Base-by-base conservation (phyloP, 73 alveolate genomes). In the Paramecium octaurelia region DNA sequence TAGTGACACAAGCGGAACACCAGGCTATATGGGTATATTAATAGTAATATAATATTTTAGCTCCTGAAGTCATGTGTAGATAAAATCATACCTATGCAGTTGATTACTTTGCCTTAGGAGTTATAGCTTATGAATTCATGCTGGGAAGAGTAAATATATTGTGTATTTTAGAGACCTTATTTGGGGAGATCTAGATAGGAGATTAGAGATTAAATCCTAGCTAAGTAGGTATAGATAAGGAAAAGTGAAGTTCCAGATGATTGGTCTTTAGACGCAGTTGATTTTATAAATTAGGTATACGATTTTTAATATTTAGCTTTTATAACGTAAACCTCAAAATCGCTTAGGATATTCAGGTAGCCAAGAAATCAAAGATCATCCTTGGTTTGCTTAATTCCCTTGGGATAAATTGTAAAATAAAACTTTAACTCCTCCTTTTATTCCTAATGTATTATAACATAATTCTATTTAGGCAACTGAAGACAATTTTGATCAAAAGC, bases 31-130 rank as follows among this genome's bases (percentile, higher is more conserved):
- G 97, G 98, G 97, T 58, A 54, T 54, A 6, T n/a, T 8, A 54
- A 18, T 7, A 35, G 21, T 12, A 2, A 54, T 54, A 54, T 54
- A 18, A 54, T 54, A 16, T 0, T 0, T 9, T 54, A 54, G 99
- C 99, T 9, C 99, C 99, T 57, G 99, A 98, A 93, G 99, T 98
- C 20, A 87, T 98, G 91, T 84, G 93, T 93, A 94, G 97, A 20
- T 87, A 88, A 71, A 89, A 96, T 89, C 99, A 97, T 93, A 84
- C 95, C 10, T 77, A 85, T 34, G 95, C 94, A 3, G 98, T 94
- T 43, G 99, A 97, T 73, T 96, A 88, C 84, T 97, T 97, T 92
- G 99, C 99, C 23, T 38, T 97, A 64, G 99, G 99, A 1, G 97
- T 97, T n/a, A 96, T 97, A 10, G 95, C 73, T 10, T 86, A 60